phyloP scores from a whole-genome alignment of 192 early-diverging fungal genomes.

The Funneliformis geosporum region DNA sequence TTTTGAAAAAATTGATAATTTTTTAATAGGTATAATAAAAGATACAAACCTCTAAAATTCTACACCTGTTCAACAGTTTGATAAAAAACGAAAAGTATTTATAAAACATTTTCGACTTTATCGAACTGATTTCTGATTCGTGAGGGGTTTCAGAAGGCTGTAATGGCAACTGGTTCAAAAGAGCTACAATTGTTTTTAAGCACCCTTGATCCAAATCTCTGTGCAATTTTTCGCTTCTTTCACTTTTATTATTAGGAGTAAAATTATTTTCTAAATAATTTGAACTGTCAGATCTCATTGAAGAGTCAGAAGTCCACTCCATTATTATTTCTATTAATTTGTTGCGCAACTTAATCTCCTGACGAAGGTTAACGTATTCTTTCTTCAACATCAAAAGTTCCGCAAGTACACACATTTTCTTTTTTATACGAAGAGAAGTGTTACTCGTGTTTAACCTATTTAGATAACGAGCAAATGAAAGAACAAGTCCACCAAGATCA shows the following conservation, averaged over 20 bases:
- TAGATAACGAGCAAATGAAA: conserved; percentile 70
- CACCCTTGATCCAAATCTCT: conserved; percentile 78
- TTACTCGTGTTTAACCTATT: conserved; percentile 58
- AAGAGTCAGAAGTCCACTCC: conserved; percentile 69
- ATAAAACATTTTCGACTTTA: conserved; percentile 66
- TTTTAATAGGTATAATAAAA: neutral
- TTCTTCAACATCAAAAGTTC: conserved; percentile 76
- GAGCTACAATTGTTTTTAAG: conserved; percentile 72
- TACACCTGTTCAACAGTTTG: conserved; percentile 66
- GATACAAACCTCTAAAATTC: conserved; percentile 54
- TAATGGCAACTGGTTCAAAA: conserved; percentile 71
- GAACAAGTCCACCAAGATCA: conserved; percentile 68
- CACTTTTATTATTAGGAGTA: conserved; percentile 33
- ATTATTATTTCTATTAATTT: conserved; percentile 70
- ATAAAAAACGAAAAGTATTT: conserved; percentile 80
- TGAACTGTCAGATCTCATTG: conserved; percentile 37
- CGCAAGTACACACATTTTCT: conserved; percentile 72
- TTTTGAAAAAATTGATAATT: neutral
- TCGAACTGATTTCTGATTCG: conserved; percentile 57
- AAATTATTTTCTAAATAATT: conserved; percentile 30
- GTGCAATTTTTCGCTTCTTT: conserved; percentile 59
- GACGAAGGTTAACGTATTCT: conserved; percentile 67
- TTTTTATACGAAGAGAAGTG: conserved; percentile 65
- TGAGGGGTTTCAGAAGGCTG: conserved; percentile 61
- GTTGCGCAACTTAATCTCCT: conserved; percentile 75